Evolutionary conservation across 2,329 filamentous ascomycete species (phyloP).

Genomic region (Drechslera avenae): DNA sequence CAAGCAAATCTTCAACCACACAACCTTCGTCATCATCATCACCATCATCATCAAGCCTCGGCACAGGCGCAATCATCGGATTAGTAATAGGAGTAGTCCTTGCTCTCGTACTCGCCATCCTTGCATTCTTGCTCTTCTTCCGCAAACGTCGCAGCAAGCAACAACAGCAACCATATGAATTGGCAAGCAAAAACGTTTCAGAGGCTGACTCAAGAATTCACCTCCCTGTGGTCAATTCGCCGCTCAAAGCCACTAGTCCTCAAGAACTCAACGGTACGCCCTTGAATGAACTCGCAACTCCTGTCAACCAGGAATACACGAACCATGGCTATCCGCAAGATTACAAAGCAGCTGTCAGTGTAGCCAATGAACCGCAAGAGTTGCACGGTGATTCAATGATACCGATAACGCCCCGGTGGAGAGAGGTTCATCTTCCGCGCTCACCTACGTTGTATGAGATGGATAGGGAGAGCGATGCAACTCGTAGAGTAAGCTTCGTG

Average conservation of each 20-base stretch:
- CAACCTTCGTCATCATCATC: neutral
- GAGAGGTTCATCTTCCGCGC: slow-evolving; percentile 26
- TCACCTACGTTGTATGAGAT: slow-evolving; percentile 24
- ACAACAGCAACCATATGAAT: slow-evolving; percentile 25
- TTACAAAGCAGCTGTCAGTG: slow-evolving; percentile 25
- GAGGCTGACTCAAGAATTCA: slow-evolving; percentile 20
- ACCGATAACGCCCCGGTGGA: slow-evolving; percentile 28
- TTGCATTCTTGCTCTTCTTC: slow-evolving; percentile 29
- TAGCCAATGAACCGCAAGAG: slow-evolving; percentile 34
- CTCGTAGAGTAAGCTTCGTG: slow-evolving; percentile 26
- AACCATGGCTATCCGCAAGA: slow-evolving; percentile 21
- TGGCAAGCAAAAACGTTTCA: slow-evolving; percentile 27
- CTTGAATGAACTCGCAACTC: slow-evolving; percentile 30
- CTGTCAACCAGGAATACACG: slow-evolving; percentile 8
- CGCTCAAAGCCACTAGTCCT: slow-evolving; percentile 20
- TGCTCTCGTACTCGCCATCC: slow-evolving; percentile 24
- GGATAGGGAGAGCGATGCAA: slow-evolving; percentile 25
- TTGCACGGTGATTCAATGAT: slow-evolving; percentile 27
- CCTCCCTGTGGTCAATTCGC: slow-evolving; percentile 2
- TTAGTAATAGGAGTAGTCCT: slow-evolving; percentile 35
- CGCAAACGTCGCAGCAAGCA: slow-evolving; percentile 22
- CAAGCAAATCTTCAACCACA: neutral
- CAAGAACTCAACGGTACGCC: slow-evolving; percentile 36
- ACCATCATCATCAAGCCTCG: slow-evolving; percentile 14
- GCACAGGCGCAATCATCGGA: slow-evolving; percentile 40